Evolutionary conservation across 192 early-diverging fungal genomes (phyloP).

Genomic region (Coemansia sp.): DNA sequence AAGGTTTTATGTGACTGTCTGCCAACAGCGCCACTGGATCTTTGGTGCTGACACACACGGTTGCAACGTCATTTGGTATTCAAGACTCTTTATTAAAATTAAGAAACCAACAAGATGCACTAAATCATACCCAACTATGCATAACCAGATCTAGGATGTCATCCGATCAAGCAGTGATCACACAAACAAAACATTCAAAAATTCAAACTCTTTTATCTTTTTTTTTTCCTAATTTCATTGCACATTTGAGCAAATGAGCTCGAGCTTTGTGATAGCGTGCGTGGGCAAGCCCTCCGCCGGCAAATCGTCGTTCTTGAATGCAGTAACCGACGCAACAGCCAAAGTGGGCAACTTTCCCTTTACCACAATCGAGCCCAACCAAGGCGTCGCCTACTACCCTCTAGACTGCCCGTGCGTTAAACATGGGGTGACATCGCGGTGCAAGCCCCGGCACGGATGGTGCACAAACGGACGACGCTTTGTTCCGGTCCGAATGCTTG

Average conservation of each 20-base stretch:
- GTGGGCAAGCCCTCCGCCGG: slow-evolving; percentile 80
- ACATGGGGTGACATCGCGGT: slow-evolving; percentile 56
- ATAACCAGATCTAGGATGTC: no score
- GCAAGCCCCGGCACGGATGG: slow-evolving; percentile 73
- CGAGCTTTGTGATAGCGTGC: slow-evolving; percentile 62
- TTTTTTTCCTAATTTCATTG: not conserved
- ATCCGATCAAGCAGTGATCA: no score
- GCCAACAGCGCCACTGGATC: no score
- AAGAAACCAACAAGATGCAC: no score
- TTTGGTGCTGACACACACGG: no score
- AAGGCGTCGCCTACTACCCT: slow-evolving; percentile 74
- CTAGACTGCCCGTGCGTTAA: slow-evolving; percentile 68
- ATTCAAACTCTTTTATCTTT: slow-evolving; percentile 1
- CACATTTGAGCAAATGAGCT: slow-evolving; percentile 28
- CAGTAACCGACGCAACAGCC: slow-evolving; percentile 76
- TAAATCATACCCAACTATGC: no score
- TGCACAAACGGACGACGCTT: slow-evolving; percentile 65
- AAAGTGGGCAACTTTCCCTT: slow-evolving; percentile 86
- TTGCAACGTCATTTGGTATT: no score
- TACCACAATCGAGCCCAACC: slow-evolving; percentile 84
- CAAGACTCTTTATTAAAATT: no score
- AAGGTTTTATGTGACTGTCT: no score
- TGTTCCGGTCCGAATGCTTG: slow-evolving; percentile 73
- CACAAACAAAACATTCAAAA: not conserved
- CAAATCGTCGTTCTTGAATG: slow-evolving; percentile 80